Evolutionary conservation across 2,329 filamentous ascomycete genomes (phyloP).

Genomic region (Sporothrix humicola): DNA sequence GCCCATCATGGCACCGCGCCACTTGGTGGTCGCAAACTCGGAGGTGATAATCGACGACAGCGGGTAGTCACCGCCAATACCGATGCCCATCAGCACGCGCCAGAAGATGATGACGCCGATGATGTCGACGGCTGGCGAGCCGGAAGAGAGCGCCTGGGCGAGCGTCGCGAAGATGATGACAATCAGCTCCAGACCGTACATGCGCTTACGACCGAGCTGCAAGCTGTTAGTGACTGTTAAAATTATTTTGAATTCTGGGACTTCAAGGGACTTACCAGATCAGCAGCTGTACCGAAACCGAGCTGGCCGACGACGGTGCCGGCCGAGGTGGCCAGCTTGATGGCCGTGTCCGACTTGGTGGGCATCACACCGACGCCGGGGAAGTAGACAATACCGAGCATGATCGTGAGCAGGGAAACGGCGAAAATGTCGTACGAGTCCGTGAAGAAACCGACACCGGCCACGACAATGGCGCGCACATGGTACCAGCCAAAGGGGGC

Average conservation of each 20-base stretch:
- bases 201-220: constrained; percentile 57
- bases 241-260: no score
- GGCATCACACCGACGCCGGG: constrained; percentile 65
- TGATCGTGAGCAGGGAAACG: constrained; percentile 72
- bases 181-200: constrained; percentile 77
- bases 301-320: constrained; percentile 85
- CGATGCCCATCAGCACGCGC: constrained; percentile 76
- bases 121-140: constrained; percentile 66
- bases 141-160: constrained; percentile 70
- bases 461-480: constrained; percentile 75
- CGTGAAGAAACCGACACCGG: constrained; percentile 87
- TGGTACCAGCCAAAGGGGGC: constrained; percentile 86
- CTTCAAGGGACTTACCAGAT: constrained; percentile 54
- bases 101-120: constrained; percentile 77
- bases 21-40: constrained; percentile 85
- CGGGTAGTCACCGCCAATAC: constrained; percentile 80
- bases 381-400: constrained; percentile 81
- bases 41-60: constrained; percentile 84
- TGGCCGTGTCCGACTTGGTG: constrained; percentile 72
- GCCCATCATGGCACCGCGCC: constrained; percentile 86
- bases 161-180: constrained; percentile 80
- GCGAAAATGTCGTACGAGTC: constrained; percentile 81
- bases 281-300: constrained; percentile 78
- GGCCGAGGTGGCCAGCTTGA: constrained; percentile 83
- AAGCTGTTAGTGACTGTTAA: no score